Evolutionary conservation across 1,139 yeast species (phyloP), one percentile per base, ranked within the genome.

Genomic region (Suhomyces chickasaworum): DNA sequence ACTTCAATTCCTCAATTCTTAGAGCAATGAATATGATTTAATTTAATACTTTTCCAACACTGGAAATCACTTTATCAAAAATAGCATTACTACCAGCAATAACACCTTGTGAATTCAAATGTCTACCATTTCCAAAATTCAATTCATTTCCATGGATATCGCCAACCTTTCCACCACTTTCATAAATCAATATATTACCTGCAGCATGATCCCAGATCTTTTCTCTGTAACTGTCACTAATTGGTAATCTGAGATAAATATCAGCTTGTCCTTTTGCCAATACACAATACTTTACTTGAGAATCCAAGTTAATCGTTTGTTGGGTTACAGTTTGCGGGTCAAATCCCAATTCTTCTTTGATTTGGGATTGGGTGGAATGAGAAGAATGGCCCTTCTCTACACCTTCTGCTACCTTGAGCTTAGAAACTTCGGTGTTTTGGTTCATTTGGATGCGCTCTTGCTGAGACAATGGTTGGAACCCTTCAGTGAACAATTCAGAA

Each of bases 131-230:
- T n/a, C 97, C 91, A 59, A 93, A 95, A 61, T 93, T 83, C 52
- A 93, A 77, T 21, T 71, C 67, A 30, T 74, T 72, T 9, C 97
- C 96, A 47, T 78, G 64, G 60, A 91, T 81, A 63, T 93, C 99
- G 12, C 95, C 83, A 22, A 93, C 98, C 44, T 73, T 66, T 7
- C 99, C 99, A 39, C 98, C 98, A 56, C 95, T 88, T 66, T 95
- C 99, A 31, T 80, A 76, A 37, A 95, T 83, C 53, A 93, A 78
- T 10, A 91, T 75, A 57, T 87, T 86, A 5, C 99, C 99, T 2
- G 97, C 96, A 20, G 98, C 98, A 64, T 93, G 99, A 66, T 93
- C 99, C 99, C 99, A 93, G 50, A 93, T 90, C 69, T 95, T 93
- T 64, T 93, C 99, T 59, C 89, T 80, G 65, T 91, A 93, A 3